Conservation (phyloP, 257 asterid species). For the Handroanthus guayacan region DNA sequence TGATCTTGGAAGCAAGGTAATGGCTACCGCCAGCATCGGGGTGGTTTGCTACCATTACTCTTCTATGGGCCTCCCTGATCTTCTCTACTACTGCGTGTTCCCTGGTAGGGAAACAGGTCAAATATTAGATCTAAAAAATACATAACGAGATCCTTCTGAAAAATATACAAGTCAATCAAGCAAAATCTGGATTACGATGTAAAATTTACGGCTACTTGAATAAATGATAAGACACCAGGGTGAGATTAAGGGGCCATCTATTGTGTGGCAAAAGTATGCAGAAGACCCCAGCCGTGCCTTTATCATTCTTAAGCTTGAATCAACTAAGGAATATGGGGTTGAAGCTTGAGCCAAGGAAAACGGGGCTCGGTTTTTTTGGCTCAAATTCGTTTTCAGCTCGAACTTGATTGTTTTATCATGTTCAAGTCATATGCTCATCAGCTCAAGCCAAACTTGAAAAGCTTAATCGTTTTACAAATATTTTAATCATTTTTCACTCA, state of each 20-base stretch:
- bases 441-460: too few relatives aligned
- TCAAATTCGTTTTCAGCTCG: too few relatives aligned
- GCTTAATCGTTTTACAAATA: too few relatives aligned
- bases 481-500: too few relatives aligned
- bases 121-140: not conserved
- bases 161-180: not conserved
- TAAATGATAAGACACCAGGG: not conserved
- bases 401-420: too few relatives aligned
- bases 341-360: too few relatives aligned
- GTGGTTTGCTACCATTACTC: constrained; percentile 90
- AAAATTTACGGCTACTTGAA: not conserved
- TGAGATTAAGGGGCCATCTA: not conserved
- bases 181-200: not conserved
- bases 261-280: not conserved
- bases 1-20: constrained; percentile 85
- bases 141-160: not conserved
- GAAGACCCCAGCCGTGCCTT: too few relatives aligned
- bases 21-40: constrained; percentile 96
- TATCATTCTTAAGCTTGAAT: too few relatives aligned
- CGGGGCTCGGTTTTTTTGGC: too few relatives aligned
- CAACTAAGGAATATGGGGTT: too few relatives aligned
- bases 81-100: constrained; percentile 56
- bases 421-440: too few relatives aligned
- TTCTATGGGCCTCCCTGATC: constrained; percentile 79
- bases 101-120: constrained; percentile 37